Evolutionary conservation across 495 filamentous ascomycete genomes (phyloP).

Genomic region (Elasticomyces elasticus): DNA sequence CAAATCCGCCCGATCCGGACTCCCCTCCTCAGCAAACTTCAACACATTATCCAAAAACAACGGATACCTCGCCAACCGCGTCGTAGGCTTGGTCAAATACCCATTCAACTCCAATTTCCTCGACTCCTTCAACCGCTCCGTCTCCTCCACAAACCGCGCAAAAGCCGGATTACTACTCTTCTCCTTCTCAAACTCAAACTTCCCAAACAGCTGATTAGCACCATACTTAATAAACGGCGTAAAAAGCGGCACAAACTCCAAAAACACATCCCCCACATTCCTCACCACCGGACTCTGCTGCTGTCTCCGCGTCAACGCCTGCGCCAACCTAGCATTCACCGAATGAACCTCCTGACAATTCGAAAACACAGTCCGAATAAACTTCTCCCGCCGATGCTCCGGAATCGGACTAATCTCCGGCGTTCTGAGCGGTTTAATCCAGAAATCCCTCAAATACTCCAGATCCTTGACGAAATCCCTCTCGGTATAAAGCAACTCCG

Average conservation of each 20-base stretch:
- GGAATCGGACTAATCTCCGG: constrained; percentile 74
- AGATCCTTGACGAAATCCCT: constrained; percentile 98
- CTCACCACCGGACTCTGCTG: constrained; percentile 79
- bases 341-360: constrained; percentile 91
- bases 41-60: constrained; percentile 83
- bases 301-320: constrained; percentile 78
- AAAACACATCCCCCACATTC: constrained; percentile 88
- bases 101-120: constrained; percentile 96
- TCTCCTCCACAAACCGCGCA: constrained; percentile 89
- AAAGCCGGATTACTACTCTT: constrained; percentile 77
- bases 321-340: constrained; percentile 80
- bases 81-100: constrained; percentile 96
- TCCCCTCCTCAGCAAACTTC: constrained; percentile 79
- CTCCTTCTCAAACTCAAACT: constrained; percentile 97
- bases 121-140: constrained; percentile 90
- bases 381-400: constrained; percentile 73
- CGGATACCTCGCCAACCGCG: constrained; percentile 88
- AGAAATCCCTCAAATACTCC: constrained; percentile 96
- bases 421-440: constrained; percentile 83
- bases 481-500: constrained; percentile 97
- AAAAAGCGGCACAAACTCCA: constrained; percentile 83
- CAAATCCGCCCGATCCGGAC: constrained; percentile 81
- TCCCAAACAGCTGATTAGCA: constrained; percentile 89
- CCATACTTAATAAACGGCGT: constrained; percentile 96
- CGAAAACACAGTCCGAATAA: constrained; percentile 88